Base-by-base conservation (phyloP, 345 rosid species). In the Reutealis trisperma region DNA sequence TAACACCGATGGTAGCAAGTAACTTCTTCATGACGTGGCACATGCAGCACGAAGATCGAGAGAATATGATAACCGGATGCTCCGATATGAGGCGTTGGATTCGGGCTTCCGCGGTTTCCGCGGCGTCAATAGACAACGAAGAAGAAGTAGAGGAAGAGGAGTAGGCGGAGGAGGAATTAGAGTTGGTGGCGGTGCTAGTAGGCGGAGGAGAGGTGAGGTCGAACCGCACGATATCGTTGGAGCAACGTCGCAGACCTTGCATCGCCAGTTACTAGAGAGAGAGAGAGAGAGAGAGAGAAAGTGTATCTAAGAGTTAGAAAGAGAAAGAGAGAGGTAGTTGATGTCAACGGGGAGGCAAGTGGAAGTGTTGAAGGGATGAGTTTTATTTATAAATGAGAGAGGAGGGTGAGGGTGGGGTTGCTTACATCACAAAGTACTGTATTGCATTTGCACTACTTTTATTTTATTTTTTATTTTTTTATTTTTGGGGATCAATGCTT, bases 1-100 rank as follows among this genome's bases (percentile, higher is more conserved):
- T 86, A 55, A 93, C 99, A 1, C 99, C 99, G 73, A 93, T 84
- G 63, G 87, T 83, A 70, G 91, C 84, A 19, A 95, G 87, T 32
- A 95, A 92, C 61, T 86, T 90, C 82, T 88, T 92, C 97, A 95
- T 93, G 83, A 92, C 97, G 74, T 92, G 98, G 84, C 98, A 92
- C 99, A 93, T 95, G 90, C 93, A 95, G 80, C 99, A 95, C 8
- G 98, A 85, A 13, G 96, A 84, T 65, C 92, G 89, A 83, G 92
- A 90, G 86, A 95, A 95, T 75, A 95, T 93, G 82, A 95, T 87
- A 37, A 95, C 99, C 0, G 96, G 98, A 84, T 95, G 91, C 81
- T 95, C 99, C 0, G 93, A 79, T 59, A 93, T 93, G n/a, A 95
- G 89, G 24, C 98, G 92, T 61, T 83, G 95, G 92, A 95, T 90